A percentile compares a stretch with the other conserved stretches of the same genome.
Evolutionary conservation across 2,329 filamentous ascomycete species (phyloP).

Genomic region (Thelonectria blattea): DNA sequence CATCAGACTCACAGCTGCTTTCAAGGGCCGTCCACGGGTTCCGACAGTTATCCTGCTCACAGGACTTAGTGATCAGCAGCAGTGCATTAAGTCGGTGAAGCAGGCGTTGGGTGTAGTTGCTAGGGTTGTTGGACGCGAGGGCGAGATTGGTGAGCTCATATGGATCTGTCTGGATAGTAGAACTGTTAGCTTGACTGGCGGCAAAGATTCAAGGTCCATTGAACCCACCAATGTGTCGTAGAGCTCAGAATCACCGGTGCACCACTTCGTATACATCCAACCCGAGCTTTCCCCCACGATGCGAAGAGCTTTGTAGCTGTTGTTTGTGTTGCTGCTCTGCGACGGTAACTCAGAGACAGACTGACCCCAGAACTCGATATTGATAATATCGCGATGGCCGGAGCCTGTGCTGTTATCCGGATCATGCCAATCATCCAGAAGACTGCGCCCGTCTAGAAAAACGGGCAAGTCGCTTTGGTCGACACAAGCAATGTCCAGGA

Average conservation of each 20-base stretch:
- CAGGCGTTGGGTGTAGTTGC: constrained; percentile 32
- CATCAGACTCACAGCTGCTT: constrained; percentile 5
- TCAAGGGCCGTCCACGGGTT: constrained; percentile 56
- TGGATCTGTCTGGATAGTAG: constrained; percentile 4
- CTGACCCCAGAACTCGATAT: constrained; percentile 58
- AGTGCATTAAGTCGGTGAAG: constrained; percentile 61
- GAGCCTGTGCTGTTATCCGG: constrained; percentile 28
- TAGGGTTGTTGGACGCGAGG: background rate
- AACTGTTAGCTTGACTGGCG: background rate
- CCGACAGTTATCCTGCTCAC: constrained; percentile 57
- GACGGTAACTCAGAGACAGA: constrained; percentile 36
- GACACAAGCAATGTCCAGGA: constrained; percentile 49
- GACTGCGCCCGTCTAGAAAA: constrained; percentile 38
- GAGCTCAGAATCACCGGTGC: constrained; percentile 53
- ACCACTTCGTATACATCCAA: constrained; percentile 63
- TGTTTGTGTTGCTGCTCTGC: constrained; percentile 39
- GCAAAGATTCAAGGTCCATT: background rate
- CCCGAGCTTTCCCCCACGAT: constrained; percentile 54
- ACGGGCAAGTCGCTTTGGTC: constrained; percentile 29
- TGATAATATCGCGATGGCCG: constrained; percentile 37
- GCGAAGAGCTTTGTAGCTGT: constrained; percentile 61
- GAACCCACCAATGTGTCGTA: constrained; percentile 56
- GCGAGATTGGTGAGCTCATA: constrained; percentile 19
- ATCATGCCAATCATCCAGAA: constrained; percentile 18
- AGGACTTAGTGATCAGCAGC: constrained; percentile 65